A percentile compares a stretch with the other conserved stretches of the same genome.
phyloP scores from a whole-genome alignment of 1,284 basidiomycete genomes.

The Tilletiaria anomala region DNA sequence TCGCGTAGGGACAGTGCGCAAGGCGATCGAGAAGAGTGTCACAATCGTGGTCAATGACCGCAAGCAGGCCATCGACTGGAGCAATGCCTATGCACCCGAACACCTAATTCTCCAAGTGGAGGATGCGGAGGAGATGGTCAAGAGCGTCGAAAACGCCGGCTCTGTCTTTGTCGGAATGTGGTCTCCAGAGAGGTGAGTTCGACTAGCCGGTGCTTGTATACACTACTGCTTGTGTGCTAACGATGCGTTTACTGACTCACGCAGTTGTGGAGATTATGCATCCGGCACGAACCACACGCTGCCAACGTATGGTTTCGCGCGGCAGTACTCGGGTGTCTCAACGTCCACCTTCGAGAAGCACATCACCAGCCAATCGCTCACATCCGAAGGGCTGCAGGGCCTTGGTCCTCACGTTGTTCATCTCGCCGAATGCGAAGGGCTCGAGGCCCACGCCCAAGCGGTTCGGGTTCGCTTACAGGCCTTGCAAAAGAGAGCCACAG shows the following conservation, averaged over 20 bases:
- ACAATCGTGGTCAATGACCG: conserved; percentile 60
- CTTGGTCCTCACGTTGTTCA: conserved; percentile 81
- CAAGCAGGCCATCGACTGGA: conserved; percentile 69
- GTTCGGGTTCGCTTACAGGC: conserved; percentile 38
- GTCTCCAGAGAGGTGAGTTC: conserved; percentile 61
- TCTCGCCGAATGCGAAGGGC: conserved; percentile 83
- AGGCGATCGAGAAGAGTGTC: conserved; percentile 80
- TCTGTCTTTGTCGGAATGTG: conserved; percentile 75
- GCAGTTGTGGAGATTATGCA: conserved; percentile 90
- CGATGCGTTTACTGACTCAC: conserved; percentile 1
- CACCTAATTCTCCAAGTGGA: conserved; percentile 45
- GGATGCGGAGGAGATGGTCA: conserved; percentile 21
- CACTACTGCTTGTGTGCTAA: background rate
- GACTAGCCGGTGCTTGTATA: too few relatives aligned
- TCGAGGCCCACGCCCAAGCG: conserved; percentile 71
- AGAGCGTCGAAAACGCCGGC: conserved; percentile 47
- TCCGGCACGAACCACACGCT: conserved; percentile 94
- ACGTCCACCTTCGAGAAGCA: conserved; percentile 96
- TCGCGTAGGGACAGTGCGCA: conserved; percentile 74
- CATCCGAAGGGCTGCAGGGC: conserved; percentile 56
- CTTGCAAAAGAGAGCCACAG: too few relatives aligned
- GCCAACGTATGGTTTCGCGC: conserved; percentile 60
- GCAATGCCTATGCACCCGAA: conserved; percentile 78
- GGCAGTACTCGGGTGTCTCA: conserved; percentile 95
- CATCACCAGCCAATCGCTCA: conserved; percentile 89